Percentiles rank a stretch among this genome's conserved stretches.
Conservation (phyloP, 176 grass and related monocot genomes). For the Oropetium thomaeum region DNA sequence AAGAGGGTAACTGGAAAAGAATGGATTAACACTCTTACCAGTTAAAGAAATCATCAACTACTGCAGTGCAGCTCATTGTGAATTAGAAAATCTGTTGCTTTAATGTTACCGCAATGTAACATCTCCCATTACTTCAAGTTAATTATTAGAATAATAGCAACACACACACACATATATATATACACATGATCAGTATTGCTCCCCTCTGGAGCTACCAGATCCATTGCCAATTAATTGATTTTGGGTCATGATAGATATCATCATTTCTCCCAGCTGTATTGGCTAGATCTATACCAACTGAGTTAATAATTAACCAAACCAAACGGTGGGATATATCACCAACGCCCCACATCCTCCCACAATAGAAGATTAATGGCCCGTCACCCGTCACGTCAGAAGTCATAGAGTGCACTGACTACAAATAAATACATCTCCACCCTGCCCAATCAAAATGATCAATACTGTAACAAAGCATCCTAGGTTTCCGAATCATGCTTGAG, state of each 20-base stretch:
- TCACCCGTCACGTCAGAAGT: not conserved
- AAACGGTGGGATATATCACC: conserved; percentile 1
- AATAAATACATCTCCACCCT: not conserved
- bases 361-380: not conserved
- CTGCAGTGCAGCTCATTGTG: not conserved
- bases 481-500: not conserved
- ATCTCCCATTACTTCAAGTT: not conserved
- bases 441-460: conserved; percentile 11
- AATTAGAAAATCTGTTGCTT: not conserved
- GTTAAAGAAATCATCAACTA: not conserved
- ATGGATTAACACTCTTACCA: not conserved
- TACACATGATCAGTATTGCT: conserved; percentile 10
- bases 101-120: not conserved
- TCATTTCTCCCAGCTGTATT: conserved; percentile 20
- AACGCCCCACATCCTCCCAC: not conserved
- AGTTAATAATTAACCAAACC: conserved; percentile 26
- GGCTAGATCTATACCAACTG: conserved; percentile 18
- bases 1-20: conserved; percentile 6
- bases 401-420: not conserved
- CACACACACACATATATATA: conserved; percentile 9
- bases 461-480: not conserved
- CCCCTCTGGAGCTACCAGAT: conserved; percentile 9
- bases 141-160: not conserved
- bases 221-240: not conserved
- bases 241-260: not conserved